phyloP scores from a whole-genome alignment of 139 green algal genomes.

The Auxenochlorella pyrenoidosa region DNA sequence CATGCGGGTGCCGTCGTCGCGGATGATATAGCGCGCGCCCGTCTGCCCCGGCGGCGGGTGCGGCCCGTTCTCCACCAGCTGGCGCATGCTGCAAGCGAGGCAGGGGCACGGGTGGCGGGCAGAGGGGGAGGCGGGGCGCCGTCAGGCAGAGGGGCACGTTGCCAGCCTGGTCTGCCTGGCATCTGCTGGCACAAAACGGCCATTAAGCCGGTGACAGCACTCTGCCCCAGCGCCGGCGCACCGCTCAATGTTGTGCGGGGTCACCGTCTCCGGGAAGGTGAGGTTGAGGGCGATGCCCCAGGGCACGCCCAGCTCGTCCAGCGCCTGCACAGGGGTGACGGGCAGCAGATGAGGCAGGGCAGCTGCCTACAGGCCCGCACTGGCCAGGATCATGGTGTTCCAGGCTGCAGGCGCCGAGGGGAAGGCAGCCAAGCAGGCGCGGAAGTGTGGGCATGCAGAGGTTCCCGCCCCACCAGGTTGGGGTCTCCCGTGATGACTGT shows the following conservation, averaged over 20 bases:
- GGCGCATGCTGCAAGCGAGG: constrained; percentile 71
- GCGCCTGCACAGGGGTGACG: constrained; percentile 48
- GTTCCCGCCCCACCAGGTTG: constrained; percentile 76
- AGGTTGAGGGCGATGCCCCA: constrained; percentile 98
- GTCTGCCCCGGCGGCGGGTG: constrained; percentile 95
- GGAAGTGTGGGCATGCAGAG: not conserved
- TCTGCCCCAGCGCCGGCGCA: constrained; percentile 12
- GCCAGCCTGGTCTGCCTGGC: too few species aligned
- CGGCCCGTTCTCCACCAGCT: constrained; percentile 96
- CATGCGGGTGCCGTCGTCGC: constrained; percentile 92
- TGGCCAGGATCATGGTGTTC: too few species aligned
- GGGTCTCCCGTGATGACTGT: constrained; percentile 97
- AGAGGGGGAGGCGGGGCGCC: not conserved
- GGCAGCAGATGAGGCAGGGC: too few species aligned
- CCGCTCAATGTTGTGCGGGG: constrained; percentile 82
- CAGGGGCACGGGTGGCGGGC: not conserved
- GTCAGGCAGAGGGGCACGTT: not conserved
- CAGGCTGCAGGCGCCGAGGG: too few species aligned
- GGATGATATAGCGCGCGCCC: constrained; percentile 97
- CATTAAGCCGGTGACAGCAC: not conserved
- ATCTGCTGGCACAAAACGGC: too few species aligned
- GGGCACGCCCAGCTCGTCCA: constrained; percentile 98
- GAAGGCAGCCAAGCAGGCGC: not conserved
- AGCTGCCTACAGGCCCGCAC: too few species aligned
- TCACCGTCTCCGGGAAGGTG: constrained; percentile 97